Evolutionary conservation across 768 basidiomycete species (phyloP).

Genomic region (Guyanaporus albipodus): DNA sequence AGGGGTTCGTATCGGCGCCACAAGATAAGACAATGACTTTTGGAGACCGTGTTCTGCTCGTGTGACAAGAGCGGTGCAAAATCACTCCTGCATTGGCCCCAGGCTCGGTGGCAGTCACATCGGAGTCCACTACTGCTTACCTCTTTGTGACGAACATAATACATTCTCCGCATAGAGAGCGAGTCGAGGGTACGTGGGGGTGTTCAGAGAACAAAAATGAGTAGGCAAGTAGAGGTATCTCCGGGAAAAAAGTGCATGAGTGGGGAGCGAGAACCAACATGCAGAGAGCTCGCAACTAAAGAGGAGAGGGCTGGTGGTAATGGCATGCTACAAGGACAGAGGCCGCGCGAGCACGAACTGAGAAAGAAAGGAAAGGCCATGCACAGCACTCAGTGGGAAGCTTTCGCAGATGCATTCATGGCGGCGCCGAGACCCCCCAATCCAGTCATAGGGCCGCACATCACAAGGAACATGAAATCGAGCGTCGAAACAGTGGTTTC

Average conservation of each 20-base stretch:
- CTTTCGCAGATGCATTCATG: conserved; percentile 82
- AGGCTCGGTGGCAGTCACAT: conserved; percentile 12
- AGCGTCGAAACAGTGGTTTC: no score
- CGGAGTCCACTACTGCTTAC: conserved; percentile 7
- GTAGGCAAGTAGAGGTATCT: conserved; percentile 71
- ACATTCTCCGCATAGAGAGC: conserved; percentile 1
- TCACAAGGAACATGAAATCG: conserved; percentile 49
- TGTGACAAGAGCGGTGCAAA: conserved; percentile 23
- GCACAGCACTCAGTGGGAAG: conserved; percentile 67
- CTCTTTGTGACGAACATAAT: no score
- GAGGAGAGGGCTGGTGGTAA: conserved; percentile 73
- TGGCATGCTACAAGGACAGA: conserved; percentile 53
- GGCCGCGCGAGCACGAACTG: background rate
- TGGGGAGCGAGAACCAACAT: conserved; percentile 80
- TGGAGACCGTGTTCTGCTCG: conserved; percentile 15
- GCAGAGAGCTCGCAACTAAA: conserved; percentile 91
- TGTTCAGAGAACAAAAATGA: conserved; percentile 75
- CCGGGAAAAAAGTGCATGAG: conserved; percentile 71
- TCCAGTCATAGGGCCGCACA: conserved; percentile 72
- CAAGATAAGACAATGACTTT: conserved; percentile 16
- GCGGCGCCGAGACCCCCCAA: conserved; percentile 57
- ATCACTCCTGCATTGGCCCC: conserved; percentile 16
- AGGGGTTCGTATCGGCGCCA: conserved; percentile 23
- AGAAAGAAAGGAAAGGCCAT: conserved; percentile 21
- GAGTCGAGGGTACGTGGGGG: conserved; percentile 45